Conservation (phyloP, 441 rosid genomes). For the Sinapis alba region DNA sequence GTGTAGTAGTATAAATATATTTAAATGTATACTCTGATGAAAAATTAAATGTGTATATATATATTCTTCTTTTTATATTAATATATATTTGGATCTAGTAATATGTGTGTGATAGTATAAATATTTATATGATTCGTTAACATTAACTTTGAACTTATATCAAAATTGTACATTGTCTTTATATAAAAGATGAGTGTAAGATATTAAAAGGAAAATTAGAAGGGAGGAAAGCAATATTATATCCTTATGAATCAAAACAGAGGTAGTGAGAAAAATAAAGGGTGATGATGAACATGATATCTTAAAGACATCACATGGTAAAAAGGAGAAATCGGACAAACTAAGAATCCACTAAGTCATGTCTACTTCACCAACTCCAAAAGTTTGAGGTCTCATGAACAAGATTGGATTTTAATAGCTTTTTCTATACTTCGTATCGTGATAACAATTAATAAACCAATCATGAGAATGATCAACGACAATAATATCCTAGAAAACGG, state of each 20-base stretch:
- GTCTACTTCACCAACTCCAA: conserved; percentile 37
- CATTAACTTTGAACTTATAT: not conserved
- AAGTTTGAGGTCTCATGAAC: conserved; percentile 31
- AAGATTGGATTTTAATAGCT: conserved; percentile 26
- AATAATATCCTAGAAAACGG: conserved; percentile 12
- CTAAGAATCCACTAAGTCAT: conserved; percentile 40
- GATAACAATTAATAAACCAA: not conserved
- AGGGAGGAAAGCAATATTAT: conserved; percentile 31
- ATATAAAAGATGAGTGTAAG: not conserved
- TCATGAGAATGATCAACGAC: conserved; percentile 20
- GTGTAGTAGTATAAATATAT: not conserved
- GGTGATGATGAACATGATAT: conserved; percentile 31
- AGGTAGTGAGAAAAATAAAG: conserved; percentile 17
- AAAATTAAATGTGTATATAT: not conserved
- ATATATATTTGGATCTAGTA: not conserved
- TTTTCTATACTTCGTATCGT: conserved; percentile 13
- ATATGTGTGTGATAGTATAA: not conserved
- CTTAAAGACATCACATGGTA: conserved; percentile 37
- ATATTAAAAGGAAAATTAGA: not conserved
- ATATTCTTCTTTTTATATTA: not conserved
- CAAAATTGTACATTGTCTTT: not conserved
- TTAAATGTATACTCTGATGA: not conserved
- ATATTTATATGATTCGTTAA: not conserved
- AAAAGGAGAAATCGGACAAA: conserved; percentile 35
- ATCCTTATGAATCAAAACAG: conserved; percentile 23